These are phyloP conservation scores for Sanghuangporus sanghuang DNA, from an alignment of 1,284 basidiomycete species.

Conservation along the genomic window DNA sequence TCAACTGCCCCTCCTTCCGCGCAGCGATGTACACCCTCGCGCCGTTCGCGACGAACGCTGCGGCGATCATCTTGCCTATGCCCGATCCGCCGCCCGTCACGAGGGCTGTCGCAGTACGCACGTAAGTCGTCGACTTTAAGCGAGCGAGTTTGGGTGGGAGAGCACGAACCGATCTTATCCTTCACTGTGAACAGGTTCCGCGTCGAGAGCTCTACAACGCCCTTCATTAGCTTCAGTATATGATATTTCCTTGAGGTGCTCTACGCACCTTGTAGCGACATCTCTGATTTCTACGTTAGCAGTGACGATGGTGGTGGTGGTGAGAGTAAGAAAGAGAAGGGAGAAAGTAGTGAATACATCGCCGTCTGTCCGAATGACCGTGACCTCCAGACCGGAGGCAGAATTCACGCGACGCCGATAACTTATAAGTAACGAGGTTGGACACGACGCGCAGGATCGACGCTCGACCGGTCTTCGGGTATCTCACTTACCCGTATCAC, in stretches of 20 bases:
- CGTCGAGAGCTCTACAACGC: conserved; percentile 51
- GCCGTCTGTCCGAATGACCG: not conserved
- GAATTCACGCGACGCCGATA: not conserved
- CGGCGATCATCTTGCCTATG: conserved; percentile 78
- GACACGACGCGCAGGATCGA: too few relatives aligned
- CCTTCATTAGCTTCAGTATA: not conserved
- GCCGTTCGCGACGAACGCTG: conserved; percentile 76
- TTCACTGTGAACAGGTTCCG: conserved; percentile 66
- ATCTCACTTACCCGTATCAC: too few relatives aligned
- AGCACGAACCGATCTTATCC: conserved; percentile 71
- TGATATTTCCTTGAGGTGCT: not conserved
- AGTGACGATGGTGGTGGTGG: not conserved
- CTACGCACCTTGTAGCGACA: conserved; percentile 1
- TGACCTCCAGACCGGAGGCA: not conserved
- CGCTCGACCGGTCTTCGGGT: too few relatives aligned
- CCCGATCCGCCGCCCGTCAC: conserved; percentile 79
- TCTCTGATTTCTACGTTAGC: not conserved
- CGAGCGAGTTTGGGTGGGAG: too few relatives aligned
- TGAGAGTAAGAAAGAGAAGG: not conserved
- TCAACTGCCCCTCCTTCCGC: conserved; percentile 71
- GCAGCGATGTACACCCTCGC: conserved; percentile 85
- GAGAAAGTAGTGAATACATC: not conserved
- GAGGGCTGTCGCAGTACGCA: conserved; percentile 43
- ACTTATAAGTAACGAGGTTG: too few relatives aligned
- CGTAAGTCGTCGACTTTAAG: conserved; percentile 1